Base-by-base conservation (phyloP, 2,329 filamentous ascomycete species). In the Polytolypa hystricis region DNA sequence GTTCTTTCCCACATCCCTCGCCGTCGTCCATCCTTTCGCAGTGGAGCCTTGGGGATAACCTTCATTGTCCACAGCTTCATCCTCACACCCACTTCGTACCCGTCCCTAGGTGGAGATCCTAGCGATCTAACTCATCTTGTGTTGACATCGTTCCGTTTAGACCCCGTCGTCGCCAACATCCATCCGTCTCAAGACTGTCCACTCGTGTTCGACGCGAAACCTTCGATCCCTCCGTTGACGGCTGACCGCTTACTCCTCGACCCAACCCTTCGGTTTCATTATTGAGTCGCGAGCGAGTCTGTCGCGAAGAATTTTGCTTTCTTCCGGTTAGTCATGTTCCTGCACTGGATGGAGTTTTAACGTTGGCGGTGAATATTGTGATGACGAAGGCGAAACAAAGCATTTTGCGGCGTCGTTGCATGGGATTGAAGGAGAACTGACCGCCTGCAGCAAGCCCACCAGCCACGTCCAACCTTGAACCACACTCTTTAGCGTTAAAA, bases 1-100 rank as follows among this genome's bases (percentile, higher is more conserved):
- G 12, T n/a, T 34, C 32, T 28, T 32, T 35, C 26, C 32, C 20
- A 12, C 40, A 34, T 37, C 38, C 25, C 31, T 40, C 35, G 31
- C 30, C 33, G 43, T 19, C 15, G 2, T 32, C 35, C 18, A 19
- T 17, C 23, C 28, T 14, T 36, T 21, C 29, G 33, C n/a, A 31
- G 38, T 40, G 38, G 38, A 40, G 33, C 31, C 31, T 16, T 16
- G 23, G 23, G 28, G 25, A 29, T 28, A 29, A 26, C 27, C 20
- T 28, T 30, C 30, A 33, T 37, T 37, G 27, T 36, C 35, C 25
- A 27, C 35, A 19, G 9, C 30, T 17, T 30, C 23, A 21, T 10
- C 28, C 11, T 17, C 20, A 9, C 29, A 28, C 26, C 12, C 17
- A 29, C 18, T 33, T 33, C 25, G 15, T 35, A 14, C 21, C 33